Evolutionary conservation across 495 filamentous ascomycete genomes (phyloP).

Genomic region (Aspergillus bridgeri): DNA sequence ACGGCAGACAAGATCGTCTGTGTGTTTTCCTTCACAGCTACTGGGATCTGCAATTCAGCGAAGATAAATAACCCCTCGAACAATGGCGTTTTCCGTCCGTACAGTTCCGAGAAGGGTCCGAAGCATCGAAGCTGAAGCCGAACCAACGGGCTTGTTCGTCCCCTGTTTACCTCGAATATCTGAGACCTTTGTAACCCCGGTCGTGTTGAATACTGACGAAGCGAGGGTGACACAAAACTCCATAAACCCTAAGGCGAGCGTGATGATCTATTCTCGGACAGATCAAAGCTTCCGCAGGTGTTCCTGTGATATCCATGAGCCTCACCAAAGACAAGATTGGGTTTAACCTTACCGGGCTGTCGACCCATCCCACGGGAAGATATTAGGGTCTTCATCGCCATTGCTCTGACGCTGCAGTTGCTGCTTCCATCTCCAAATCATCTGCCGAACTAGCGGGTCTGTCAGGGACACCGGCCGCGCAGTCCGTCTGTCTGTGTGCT

Average conservation of each 20-base stretch:
- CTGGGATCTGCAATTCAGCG: conserved; percentile 53
- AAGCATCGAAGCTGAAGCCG: conserved; percentile 47
- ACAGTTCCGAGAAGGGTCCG: conserved; percentile 71
- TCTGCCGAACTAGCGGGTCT: neutral
- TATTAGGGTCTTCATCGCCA: neutral
- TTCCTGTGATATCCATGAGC: neutral
- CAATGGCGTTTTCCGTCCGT: conserved; percentile 57
- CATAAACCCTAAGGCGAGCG: neutral
- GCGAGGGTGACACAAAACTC: neutral
- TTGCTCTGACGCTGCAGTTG: neutral
- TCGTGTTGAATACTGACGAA: neutral
- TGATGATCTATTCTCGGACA: neutral
- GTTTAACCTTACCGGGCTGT: neutral
- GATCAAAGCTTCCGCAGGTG: neutral
- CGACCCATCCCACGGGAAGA: neutral
- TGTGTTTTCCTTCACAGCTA: conserved; percentile 52
- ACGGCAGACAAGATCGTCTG: conserved; percentile 50
- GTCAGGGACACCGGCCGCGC: too few species aligned
- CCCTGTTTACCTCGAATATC: neutral
- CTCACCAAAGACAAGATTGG: neutral
- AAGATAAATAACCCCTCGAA: conserved; percentile 49
- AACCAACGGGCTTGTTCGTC: neutral
- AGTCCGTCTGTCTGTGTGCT: neutral
- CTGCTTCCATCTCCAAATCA: neutral
- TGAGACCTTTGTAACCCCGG: neutral